Evolutionary conservation across 2,329 filamentous ascomycete species (phyloP).

Genomic region (Rutstroemia sp.): DNA sequence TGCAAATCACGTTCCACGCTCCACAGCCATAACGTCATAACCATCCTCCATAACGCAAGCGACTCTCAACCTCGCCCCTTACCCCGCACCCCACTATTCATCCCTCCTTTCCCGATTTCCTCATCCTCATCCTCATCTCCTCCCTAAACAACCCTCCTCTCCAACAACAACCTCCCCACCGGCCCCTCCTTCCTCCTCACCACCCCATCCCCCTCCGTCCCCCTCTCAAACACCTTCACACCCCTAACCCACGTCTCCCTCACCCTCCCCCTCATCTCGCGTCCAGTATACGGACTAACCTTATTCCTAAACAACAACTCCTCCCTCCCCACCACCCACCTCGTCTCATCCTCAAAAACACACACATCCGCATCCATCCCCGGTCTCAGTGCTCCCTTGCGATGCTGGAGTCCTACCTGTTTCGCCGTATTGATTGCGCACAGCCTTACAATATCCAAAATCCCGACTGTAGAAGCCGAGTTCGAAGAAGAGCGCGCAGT

Average conservation of each 20-base stretch:
- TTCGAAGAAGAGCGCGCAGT: conserved; percentile 26
- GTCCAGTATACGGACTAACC: conserved; percentile 41
- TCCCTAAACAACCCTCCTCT: conserved; percentile 28
- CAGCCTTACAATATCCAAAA: conserved; percentile 76
- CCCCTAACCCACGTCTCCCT: conserved; percentile 30
- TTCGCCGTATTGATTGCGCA: conserved; percentile 80
- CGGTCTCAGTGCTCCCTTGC: conserved; percentile 72
- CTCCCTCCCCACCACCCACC: conserved; percentile 64
- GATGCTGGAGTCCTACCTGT: conserved; percentile 76
- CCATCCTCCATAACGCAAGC: not conserved
- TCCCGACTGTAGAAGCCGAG: conserved; percentile 20
- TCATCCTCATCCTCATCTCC: not conserved
- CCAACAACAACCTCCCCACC: conserved; percentile 42
- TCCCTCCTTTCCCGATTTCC: not conserved
- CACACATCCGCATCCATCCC: conserved; percentile 89
- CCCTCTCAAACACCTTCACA: conserved; percentile 25
- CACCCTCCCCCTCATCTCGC: conserved; percentile 50
- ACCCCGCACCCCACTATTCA: too few relatives aligned
- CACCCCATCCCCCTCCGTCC: conserved; percentile 31
- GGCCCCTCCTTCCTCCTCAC: conserved; percentile 40
- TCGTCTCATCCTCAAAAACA: conserved; percentile 79
- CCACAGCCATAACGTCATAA: not conserved
- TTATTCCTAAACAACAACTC: conserved; percentile 66
- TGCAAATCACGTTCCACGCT: too few relatives aligned
- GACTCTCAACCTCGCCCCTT: not conserved